Evolutionary conservation across 2,329 filamentous ascomycete species (phyloP), one percentile per base, ranked within the genome.

Genomic region (Dactylellina leptospora): DNA sequence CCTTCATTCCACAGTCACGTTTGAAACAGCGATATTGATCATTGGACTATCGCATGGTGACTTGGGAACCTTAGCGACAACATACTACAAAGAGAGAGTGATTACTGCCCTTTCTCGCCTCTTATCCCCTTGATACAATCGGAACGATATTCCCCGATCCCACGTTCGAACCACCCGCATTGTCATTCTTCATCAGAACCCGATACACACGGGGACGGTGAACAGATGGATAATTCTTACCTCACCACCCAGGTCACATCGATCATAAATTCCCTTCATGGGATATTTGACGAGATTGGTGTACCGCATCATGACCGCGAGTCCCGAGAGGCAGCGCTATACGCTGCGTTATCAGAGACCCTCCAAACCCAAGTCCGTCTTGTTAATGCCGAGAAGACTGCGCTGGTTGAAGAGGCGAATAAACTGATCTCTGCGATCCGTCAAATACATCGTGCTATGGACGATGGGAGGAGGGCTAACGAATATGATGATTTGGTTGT

Each of bases 261-360:
- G 33, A 66, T 66, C 50, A 47, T 73, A 25, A 56, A 68, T 13
- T 73, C 69, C 33, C 86, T 99, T 73, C 93, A 97, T 81, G 90
- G 90, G 75, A 86, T 97, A 66, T 99, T 97, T 78, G 95, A 99
- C 80, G 93, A 99, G 79, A 99, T 99, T 78, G 95, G 95, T 69
- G 90, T 99, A n/a, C 87, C 93, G 25, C 87, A 83, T 78, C 92
- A 96, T 87, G 95, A 97, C 80, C 90, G 95, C 78, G 92, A 97
- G 79, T 85, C 87, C 53, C 86, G 95, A 77, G 93, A 97, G 79
- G 86, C 91, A 79, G 92, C 97, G 87, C 87, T 99, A 74, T 97
- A 97, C 80, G 85, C 88, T 62, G 93, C 93, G 60, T 85, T 99
- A 61, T 97, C 93, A 3, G 92, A 96, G 76, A 93, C 93, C 25